Evolutionary conservation across 306 rosid genomes (phyloP).

Genomic region (Alnus glutinosa): DNA sequence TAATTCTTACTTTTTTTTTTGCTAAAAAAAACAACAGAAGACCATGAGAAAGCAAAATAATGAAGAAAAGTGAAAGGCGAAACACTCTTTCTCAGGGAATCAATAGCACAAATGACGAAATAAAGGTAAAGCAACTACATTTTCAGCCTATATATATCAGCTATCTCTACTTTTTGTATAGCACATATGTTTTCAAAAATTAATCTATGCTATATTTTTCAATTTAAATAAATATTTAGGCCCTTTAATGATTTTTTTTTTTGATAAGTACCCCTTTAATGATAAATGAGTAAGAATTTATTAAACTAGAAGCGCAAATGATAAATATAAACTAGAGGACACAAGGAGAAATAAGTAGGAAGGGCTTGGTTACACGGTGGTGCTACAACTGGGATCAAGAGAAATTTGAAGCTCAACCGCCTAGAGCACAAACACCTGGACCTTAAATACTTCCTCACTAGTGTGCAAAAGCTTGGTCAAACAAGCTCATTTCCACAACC

Average conservation of each 20-base stretch:
- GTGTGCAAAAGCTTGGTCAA: not conserved
- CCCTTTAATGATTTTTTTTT: not conserved
- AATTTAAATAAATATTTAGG: not conserved
- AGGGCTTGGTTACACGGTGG: not conserved
- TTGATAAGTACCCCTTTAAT: not conserved
- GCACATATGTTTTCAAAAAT: not conserved
- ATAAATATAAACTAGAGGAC: not conserved
- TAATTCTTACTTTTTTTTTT: not conserved
- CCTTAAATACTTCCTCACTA: not conserved
- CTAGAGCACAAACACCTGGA: not conserved
- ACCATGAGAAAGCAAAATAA: not conserved
- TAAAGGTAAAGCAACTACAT: not conserved
- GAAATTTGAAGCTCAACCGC: not conserved
- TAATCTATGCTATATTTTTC: not conserved
- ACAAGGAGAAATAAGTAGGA: not conserved
- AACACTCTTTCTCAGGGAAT: not conserved
- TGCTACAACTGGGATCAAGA: not conserved
- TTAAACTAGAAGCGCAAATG: not conserved
- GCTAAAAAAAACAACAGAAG: not conserved
- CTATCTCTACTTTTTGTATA: not conserved
- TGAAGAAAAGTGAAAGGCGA: not conserved
- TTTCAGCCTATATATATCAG: not conserved
- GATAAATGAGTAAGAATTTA: not conserved
- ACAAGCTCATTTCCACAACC: too few species aligned
- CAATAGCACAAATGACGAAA: not conserved